Evolutionary conservation across 345 rosid species (phyloP), one percentile per base, ranked within the genome.

Genomic region (Aethionema arabicum): DNA sequence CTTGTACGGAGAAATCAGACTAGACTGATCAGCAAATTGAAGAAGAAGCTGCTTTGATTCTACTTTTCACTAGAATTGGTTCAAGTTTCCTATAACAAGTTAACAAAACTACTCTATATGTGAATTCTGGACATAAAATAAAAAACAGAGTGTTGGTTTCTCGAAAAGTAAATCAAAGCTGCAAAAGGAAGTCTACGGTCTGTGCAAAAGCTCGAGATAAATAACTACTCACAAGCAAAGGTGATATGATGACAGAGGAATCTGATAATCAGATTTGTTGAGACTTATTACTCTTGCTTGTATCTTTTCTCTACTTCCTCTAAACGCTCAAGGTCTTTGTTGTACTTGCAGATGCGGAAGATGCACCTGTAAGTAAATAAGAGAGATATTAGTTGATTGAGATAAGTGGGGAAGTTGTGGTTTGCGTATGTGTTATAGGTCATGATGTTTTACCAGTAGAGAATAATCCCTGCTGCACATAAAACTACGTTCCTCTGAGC

Each of bases 401-500:
- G 31, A 46, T 1, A 44, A 44, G 40, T 33, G 10, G 8, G 13
- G n/a, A 31, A n/a, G 15, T 14, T 16, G 29, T 15, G 8, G 5
- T 10, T 10, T 9, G 48, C 66, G 2, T 79, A 13, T 33, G 50
- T 63, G 53, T 36, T 3, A 70, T 11, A 56, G 60, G 11, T 70
- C 65, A 63, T 30, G 21, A 70, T 43, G 31, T 70, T 21, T 21
- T 21, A 92, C 98, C 98, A 92, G 69, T 92, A 92, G 40, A 92
- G 90, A 50, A 90, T 68, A 72, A 91, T 85, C 51, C 95, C 90
- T 41, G 95, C 68, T 41, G 74, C 80, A 66, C 98, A 87, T 5
- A 92, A 71, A 64, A 90, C 78, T 65, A 81, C 87, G 50, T 92
- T 92, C 76, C 91, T 77, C 74, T 92, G 88, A 74, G 97, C 77